These are phyloP conservation scores for Parathielavia hyrcaniae DNA, from an alignment of 495 filamentous ascomycete species.

Conservation along the genomic window DNA sequence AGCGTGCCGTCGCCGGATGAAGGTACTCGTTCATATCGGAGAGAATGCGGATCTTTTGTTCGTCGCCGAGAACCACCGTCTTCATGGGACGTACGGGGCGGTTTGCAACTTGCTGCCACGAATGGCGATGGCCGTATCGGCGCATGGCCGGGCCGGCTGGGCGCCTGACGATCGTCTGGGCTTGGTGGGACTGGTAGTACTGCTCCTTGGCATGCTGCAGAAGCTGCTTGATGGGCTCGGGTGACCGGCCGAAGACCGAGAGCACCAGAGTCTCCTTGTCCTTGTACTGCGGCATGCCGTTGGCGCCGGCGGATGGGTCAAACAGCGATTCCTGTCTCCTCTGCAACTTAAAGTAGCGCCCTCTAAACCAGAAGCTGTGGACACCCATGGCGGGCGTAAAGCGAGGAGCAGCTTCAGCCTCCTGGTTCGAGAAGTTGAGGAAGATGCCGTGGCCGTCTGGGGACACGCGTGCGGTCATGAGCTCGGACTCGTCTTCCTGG, in stretches of 20 bases:
- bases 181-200: slow-evolving; percentile 42
- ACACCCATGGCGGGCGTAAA: slow-evolving; percentile 39
- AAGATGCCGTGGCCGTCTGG: slow-evolving; percentile 32
- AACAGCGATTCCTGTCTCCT: slow-evolving; percentile 35
- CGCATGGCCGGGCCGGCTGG: slow-evolving; percentile 35
- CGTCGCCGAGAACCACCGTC: slow-evolving; percentile 74
- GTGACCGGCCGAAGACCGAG: slow-evolving; percentile 41
- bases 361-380: slow-evolving; percentile 40
- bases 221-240: slow-evolving; percentile 56
- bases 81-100: slow-evolving; percentile 70
- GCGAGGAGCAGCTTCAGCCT: slow-evolving; percentile 33
- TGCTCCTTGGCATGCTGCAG: slow-evolving; percentile 50
- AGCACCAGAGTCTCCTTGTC: slow-evolving; percentile 39
- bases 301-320: slow-evolving; percentile 17
- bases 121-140: slow-evolving; percentile 35
- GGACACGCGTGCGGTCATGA: slow-evolving; percentile 24
- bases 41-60: slow-evolving; percentile 65
- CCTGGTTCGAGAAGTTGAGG: slow-evolving; percentile 44
- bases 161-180: slow-evolving; percentile 47
- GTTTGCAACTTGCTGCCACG: slow-evolving; percentile 61
- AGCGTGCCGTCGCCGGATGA: slow-evolving; percentile 60
- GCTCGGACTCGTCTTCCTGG: slow-evolving; percentile 42
- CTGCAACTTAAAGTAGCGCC: slow-evolving; percentile 35
- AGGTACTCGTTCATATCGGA: slow-evolving; percentile 85
- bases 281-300: slow-evolving; percentile 29